Percentiles rank a stretch among this genome's conserved stretches.
phyloP scores from a whole-genome alignment of 257 asterid species.

The Nemophila menziesii region DNA sequence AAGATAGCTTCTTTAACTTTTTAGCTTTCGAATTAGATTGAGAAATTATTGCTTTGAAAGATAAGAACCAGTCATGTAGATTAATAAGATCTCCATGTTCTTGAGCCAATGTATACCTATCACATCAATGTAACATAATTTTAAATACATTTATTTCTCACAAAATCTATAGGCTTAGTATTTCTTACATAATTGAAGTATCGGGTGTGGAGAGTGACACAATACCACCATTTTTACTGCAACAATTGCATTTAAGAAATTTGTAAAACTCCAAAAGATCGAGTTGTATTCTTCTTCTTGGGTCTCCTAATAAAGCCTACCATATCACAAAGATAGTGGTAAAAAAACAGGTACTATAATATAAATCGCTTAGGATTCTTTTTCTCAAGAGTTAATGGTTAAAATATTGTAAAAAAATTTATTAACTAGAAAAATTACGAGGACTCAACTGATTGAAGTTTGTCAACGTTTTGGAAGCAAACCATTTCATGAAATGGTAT shows the following conservation, averaged over 20 bases:
- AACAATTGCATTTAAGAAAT: slow-evolving; percentile 66
- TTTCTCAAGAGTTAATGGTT: neutral
- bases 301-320: slow-evolving; percentile 92
- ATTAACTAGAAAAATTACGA: slow-evolving; percentile 3
- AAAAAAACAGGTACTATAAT: neutral
- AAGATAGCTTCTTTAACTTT: slow-evolving; percentile 36
- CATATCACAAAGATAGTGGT: slow-evolving; percentile 12
- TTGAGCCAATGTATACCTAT: slow-evolving; percentile 77
- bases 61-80: slow-evolving; percentile 83
- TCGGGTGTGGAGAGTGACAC: slow-evolving; percentile 60
- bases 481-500: slow-evolving; percentile 56
- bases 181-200: slow-evolving; percentile 69
- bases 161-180: neutral
- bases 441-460: slow-evolving; percentile 64
- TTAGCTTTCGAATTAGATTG: slow-evolving; percentile 27
- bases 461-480: slow-evolving; percentile 60
- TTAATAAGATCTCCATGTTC: slow-evolving; percentile 95
- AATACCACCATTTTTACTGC: slow-evolving; percentile 40
- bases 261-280: slow-evolving; percentile 71
- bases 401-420: neutral
- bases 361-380: no score
- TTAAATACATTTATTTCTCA: neutral
- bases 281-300: slow-evolving; percentile 79
- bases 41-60: slow-evolving; percentile 53
- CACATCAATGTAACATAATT: slow-evolving; percentile 8